Conservation (phyloP, 2,329 filamentous ascomycete species). For the Hymenoscyphus fructigenus region DNA sequence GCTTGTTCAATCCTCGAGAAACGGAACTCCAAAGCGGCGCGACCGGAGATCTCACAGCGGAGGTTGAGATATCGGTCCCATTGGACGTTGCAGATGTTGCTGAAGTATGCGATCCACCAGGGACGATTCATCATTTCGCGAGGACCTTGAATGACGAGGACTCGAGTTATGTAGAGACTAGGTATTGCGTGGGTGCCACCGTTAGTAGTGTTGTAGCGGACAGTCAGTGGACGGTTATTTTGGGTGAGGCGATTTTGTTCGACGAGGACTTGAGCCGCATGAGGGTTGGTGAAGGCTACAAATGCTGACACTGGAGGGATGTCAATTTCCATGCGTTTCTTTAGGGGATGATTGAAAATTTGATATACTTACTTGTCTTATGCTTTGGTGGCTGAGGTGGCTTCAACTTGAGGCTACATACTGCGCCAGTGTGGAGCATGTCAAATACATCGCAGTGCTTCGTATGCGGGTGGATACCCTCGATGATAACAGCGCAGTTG, state of each 20-base stretch:
- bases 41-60: not conserved
- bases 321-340: not conserved
- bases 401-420: not conserved
- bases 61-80: constrained; percentile 2
- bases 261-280: not conserved
- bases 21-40: not conserved
- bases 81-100: not conserved
- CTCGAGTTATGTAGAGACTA: not conserved
- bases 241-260: not conserved
- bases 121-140: not conserved
- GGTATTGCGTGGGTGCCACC: not conserved
- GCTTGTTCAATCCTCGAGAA: constrained; percentile 4
- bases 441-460: constrained; percentile 3
- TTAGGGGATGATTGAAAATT: too few relatives aligned
- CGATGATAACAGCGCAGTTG: not conserved
- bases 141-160: not conserved
- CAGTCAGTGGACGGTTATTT: not conserved
- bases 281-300: not conserved
- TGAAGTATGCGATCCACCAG: constrained; percentile 1
- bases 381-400: not conserved
- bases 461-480: not conserved
- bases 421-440: not conserved
- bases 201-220: not conserved
- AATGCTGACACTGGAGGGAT: not conserved
- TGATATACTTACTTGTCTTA: not conserved